Percentiles rank a stretch among this genome's conserved stretches.
These are phyloP conservation scores for Exophiala calicioides DNA, from an alignment of 2,329 filamentous ascomycete genomes.

Conservation along the genomic window DNA sequence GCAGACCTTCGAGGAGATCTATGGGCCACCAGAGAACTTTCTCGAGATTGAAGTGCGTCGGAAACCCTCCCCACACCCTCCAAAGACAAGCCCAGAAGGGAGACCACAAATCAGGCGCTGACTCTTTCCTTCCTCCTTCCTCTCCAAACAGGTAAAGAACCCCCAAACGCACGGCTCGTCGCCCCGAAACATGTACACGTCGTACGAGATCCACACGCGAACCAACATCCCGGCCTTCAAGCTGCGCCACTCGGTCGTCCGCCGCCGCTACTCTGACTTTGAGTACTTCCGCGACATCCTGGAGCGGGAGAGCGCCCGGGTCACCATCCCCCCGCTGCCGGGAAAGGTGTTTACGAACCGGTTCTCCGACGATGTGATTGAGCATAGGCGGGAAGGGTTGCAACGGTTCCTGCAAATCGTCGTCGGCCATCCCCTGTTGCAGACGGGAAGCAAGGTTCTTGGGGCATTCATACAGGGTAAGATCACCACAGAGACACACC, in stretches of 20 bases:
- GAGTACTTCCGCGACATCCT: constrained; percentile 98
- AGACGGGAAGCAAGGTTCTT: constrained; percentile 96
- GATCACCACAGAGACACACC: constrained; percentile 34
- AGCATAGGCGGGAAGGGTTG: constrained; percentile 84
- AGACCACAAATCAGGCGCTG: too few species aligned
- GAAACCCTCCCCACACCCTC: constrained; percentile 1
- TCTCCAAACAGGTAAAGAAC: constrained; percentile 70
- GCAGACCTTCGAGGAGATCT: constrained; percentile 98
- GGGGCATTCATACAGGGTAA: constrained; percentile 94
- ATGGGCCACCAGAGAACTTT: constrained; percentile 97
- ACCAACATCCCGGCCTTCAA: constrained; percentile 99
- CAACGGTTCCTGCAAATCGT: constrained; percentile 98
- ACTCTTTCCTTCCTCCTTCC: not conserved
- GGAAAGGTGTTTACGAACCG: constrained; percentile 98
- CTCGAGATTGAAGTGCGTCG: constrained; percentile 76
- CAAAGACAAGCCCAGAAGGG: too few species aligned
- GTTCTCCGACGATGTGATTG: constrained; percentile 97
- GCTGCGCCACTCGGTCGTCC: constrained; percentile 82
- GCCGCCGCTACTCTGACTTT: constrained; percentile 94
- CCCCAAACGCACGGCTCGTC: constrained; percentile 93
- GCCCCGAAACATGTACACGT: constrained; percentile 88
- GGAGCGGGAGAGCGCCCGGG: constrained; percentile 82
- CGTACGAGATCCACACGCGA: constrained; percentile 95
- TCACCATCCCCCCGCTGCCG: constrained; percentile 92
- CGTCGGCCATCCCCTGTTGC: constrained; percentile 89